Conservation (phyloP, 2,329 filamentous ascomycete genomes). For the Diaporthe sp. region DNA sequence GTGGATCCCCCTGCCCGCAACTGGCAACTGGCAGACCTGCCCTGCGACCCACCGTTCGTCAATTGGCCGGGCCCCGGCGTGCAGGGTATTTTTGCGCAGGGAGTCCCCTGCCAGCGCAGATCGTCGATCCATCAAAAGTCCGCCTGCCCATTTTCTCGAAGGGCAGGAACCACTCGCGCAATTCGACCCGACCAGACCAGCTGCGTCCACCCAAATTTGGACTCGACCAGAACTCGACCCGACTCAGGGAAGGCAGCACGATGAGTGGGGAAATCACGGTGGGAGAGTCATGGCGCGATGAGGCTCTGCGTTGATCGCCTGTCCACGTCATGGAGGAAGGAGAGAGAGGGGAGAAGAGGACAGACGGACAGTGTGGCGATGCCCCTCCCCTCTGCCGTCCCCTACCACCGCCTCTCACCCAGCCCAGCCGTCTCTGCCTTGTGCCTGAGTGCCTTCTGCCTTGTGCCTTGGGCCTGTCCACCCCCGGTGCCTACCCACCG, state of each 20-base stretch:
- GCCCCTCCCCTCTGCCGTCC: background rate
- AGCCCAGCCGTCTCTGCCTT: constrained; percentile 1
- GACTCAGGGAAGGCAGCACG: constrained; percentile 24
- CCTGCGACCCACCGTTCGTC: constrained; percentile 22
- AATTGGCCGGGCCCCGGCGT: background rate
- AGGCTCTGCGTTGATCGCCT: constrained; percentile 26
- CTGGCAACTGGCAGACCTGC: background rate
- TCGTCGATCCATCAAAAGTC: constrained; percentile 25
- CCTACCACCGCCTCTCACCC: background rate
- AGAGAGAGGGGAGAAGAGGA: background rate
- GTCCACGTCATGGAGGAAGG: constrained; percentile 21
- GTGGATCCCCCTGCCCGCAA: background rate
- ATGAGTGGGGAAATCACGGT: background rate
- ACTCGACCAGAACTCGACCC: constrained; percentile 28
- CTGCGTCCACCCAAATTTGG: constrained; percentile 1
- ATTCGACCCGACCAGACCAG: constrained; percentile 16
- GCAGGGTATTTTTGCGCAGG: constrained; percentile 29
- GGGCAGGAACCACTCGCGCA: constrained; percentile 14
- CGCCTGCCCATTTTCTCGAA: constrained; percentile 19
- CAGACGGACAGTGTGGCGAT: constrained; percentile 9
- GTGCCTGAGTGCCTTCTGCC: constrained; percentile 17
- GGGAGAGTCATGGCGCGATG: constrained; percentile 27
- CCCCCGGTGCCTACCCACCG: background rate
- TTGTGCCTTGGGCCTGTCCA: constrained; percentile 7
- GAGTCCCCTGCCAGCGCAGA: constrained; percentile 15